These are phyloP conservation scores for Russula foetens DNA, from an alignment of 768 basidiomycete genomes.

Conservation along the genomic window DNA sequence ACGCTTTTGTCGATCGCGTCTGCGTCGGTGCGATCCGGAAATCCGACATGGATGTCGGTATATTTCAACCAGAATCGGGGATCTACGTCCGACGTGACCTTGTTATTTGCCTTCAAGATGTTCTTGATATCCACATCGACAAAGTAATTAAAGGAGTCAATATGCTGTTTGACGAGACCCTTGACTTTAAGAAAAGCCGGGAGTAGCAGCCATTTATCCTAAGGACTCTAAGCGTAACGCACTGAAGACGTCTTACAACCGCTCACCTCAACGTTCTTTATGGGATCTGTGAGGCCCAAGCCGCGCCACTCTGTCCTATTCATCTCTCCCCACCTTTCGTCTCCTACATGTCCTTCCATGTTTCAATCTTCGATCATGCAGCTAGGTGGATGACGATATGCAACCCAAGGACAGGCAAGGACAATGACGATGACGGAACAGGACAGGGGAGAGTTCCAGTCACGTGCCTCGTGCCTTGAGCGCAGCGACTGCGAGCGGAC, in stretches of 20 bases:
- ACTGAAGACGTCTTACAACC: conserved; percentile 23
- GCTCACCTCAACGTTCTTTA: conserved; percentile 80
- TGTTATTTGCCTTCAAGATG: conserved; percentile 88
- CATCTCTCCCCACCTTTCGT: conserved; percentile 52
- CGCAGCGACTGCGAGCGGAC: not conserved
- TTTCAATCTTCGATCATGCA: not conserved
- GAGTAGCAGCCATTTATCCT: conserved; percentile 98
- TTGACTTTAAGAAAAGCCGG: conserved; percentile 97
- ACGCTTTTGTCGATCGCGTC: conserved; percentile 71
- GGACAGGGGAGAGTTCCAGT: not conserved
- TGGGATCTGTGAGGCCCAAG: conserved; percentile 75
- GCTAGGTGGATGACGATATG: not conserved
- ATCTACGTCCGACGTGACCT: conserved; percentile 94
- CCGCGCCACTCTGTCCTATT: conserved; percentile 61
- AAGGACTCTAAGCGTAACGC: not conserved
- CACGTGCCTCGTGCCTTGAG: not conserved
- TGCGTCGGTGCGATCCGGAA: conserved; percentile 82
- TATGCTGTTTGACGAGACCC: conserved; percentile 97
- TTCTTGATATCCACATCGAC: conserved; percentile 96
- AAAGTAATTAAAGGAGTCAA: conserved; percentile 98
- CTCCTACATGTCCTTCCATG: conserved; percentile 21
- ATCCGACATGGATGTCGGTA: conserved; percentile 88
- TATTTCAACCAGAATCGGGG: conserved; percentile 96
- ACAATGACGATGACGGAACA: no score
- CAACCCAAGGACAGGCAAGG: no score